These are phyloP conservation scores for Centaurea solstitialis DNA, from an alignment of 129 eudicot species.

Conservation along the genomic window DNA sequence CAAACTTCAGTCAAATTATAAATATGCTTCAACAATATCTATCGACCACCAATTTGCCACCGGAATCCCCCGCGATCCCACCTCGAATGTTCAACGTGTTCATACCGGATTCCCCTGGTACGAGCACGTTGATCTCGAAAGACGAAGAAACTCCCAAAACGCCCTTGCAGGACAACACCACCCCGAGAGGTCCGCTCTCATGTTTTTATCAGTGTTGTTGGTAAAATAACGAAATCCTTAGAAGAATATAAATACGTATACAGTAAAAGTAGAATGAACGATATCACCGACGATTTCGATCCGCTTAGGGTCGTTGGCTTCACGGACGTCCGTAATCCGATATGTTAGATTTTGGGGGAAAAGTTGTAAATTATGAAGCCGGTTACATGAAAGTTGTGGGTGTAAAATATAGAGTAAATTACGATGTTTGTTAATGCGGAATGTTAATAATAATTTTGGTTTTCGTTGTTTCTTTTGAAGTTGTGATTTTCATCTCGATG, in stretches of 20 bases:
- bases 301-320: neutral
- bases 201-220: slow-evolving; percentile 63
- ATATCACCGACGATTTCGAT: neutral
- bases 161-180: slow-evolving; percentile 45
- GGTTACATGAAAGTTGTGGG: slow-evolving; percentile 19
- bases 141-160: slow-evolving; percentile 61
- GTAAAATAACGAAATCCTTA: slow-evolving; percentile 10
- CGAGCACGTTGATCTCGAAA: slow-evolving; percentile 62
- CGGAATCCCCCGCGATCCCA: slow-evolving; percentile 46
- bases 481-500: no score
- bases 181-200: slow-evolving; percentile 48
- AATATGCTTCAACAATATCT: slow-evolving; percentile 72
- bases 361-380: slow-evolving; percentile 23
- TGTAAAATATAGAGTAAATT: slow-evolving; percentile 9
- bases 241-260: slow-evolving; percentile 7
- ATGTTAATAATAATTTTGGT: no score
- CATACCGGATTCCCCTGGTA: slow-evolving; percentile 78
- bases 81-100: slow-evolving; percentile 50
- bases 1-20: slow-evolving; percentile 78
- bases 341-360: slow-evolving; percentile 18
- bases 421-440: no score
- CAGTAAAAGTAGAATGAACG: neutral
- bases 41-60: slow-evolving; percentile 38
- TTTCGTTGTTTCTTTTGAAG: no score
- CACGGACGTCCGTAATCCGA: neutral